A percentile compares a stretch with the other conserved stretches of the same genome.
These are phyloP conservation scores for Tricholoma terreum DNA, from an alignment of 768 basidiomycete genomes.

Conservation along the genomic window DNA sequence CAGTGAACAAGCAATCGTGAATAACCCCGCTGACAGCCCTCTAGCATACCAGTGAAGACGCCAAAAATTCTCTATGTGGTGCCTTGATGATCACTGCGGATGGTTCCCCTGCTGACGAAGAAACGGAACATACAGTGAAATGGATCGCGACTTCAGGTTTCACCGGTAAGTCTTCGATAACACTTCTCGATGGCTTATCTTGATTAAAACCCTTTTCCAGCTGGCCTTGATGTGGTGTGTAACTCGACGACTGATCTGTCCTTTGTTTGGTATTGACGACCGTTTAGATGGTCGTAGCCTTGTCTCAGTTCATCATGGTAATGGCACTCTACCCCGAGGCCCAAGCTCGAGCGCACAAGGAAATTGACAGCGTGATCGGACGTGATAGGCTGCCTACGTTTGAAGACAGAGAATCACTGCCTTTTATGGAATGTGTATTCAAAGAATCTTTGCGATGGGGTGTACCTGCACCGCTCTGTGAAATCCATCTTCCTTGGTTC, in stretches of 20 bases:
- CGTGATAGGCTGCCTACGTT: conserved; percentile 14
- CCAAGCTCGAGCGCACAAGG: conserved; percentile 15
- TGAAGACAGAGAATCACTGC: conserved; percentile 12
- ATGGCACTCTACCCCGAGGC: conserved; percentile 15
- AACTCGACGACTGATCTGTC: neutral
- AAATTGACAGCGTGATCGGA: conserved; percentile 16
- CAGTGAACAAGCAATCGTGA: neutral
- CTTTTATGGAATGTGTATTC: conserved; percentile 18
- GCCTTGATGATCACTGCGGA: conserved; percentile 15
- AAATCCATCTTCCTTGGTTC: neutral
- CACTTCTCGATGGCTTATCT: no score
- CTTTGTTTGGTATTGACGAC: neutral
- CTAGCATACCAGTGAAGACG: conserved; percentile 15
- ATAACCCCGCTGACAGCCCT: neutral
- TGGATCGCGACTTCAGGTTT: conserved; percentile 18
- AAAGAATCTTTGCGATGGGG: conserved; percentile 18
- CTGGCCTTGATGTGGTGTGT: conserved; percentile 16
- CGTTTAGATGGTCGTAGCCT: conserved; percentile 10
- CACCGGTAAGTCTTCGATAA: conserved; percentile 6
- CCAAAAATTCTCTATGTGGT: conserved; percentile 16
- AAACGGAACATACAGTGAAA: conserved; percentile 16
- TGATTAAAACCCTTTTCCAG: neutral
- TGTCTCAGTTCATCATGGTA: conserved; percentile 16
- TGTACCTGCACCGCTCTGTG: conserved; percentile 14
- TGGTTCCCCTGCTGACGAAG: conserved; percentile 10